These are phyloP conservation scores for Neurospora pannonica DNA, from an alignment of 495 filamentous ascomycete genomes.

Conservation along the genomic window DNA sequence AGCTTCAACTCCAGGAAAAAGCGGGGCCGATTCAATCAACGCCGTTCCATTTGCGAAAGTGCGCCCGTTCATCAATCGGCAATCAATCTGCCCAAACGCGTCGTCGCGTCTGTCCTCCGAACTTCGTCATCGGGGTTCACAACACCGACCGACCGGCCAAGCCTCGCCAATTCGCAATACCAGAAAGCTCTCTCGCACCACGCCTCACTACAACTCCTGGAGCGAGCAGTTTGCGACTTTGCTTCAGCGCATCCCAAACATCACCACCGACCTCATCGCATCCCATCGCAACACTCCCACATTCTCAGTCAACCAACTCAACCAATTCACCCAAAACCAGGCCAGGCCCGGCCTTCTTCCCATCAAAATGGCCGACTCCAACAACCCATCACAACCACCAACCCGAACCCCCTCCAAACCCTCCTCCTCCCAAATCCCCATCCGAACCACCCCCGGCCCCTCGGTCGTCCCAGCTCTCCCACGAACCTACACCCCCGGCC, in stretches of 20 bases:
- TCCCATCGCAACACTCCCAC: not conserved
- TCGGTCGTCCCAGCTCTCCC: constrained; percentile 13
- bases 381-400: not conserved
- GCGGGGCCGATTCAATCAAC: not conserved
- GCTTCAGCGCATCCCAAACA: not conserved
- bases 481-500: constrained; percentile 18
- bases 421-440: not conserved
- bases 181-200: not conserved
- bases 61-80: not conserved
- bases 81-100: not conserved
- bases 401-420: not conserved
- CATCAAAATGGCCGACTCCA: not conserved
- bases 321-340: not conserved
- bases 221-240: not conserved
- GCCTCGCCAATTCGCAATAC: not conserved
- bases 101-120: not conserved
- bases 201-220: not conserved
- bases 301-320: not conserved
- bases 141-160: not conserved
- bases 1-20: not conserved
- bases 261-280: not conserved
- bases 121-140: not conserved
- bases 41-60: not conserved
- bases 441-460: constrained; percentile 3
- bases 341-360: not conserved